Evolutionary conservation across 352 stramenopile species (phyloP).

Genomic region (Globisporangium uncinulatum): DNA sequence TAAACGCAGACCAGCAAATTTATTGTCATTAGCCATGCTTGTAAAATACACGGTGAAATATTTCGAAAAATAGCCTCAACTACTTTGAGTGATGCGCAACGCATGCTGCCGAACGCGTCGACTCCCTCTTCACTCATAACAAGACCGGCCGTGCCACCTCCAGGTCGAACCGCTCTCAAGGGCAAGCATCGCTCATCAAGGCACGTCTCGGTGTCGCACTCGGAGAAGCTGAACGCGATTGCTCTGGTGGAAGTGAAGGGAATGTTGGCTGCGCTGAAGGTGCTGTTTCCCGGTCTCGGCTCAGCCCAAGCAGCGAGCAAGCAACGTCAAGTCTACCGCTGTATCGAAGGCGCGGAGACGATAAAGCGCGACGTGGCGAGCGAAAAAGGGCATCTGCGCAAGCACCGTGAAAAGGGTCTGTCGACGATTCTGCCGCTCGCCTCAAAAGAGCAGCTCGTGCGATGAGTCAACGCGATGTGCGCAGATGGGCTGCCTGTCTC

Average conservation of each 20-base stretch:
- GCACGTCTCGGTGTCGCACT: not conserved
- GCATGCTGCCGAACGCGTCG: too few species aligned
- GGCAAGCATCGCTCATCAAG: not conserved
- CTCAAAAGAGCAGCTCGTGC: not conserved
- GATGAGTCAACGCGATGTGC: not conserved
- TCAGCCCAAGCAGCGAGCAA: not conserved
- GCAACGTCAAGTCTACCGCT: not conserved
- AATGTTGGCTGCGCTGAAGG: not conserved
- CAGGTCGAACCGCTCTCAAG: not conserved
- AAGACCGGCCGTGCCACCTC: not conserved
- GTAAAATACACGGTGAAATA: too few species aligned
- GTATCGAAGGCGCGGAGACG: not conserved
- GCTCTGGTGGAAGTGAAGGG: not conserved
- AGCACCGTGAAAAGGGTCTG: not conserved
- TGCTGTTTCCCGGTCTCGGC: not conserved
- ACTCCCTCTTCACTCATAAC: too few species aligned
- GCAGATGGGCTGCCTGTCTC: not conserved
- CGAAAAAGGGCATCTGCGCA: not conserved
- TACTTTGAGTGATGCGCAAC: too few species aligned
- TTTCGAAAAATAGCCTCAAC: too few species aligned
- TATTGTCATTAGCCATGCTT: too few species aligned
- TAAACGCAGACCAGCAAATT: too few species aligned
- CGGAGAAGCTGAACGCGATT: not conserved
- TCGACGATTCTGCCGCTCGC: not conserved
- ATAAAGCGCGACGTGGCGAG: not conserved